Base-by-base conservation (phyloP, 2,329 filamentous ascomycete genomes). In the Venturiaceae sp. region DNA sequence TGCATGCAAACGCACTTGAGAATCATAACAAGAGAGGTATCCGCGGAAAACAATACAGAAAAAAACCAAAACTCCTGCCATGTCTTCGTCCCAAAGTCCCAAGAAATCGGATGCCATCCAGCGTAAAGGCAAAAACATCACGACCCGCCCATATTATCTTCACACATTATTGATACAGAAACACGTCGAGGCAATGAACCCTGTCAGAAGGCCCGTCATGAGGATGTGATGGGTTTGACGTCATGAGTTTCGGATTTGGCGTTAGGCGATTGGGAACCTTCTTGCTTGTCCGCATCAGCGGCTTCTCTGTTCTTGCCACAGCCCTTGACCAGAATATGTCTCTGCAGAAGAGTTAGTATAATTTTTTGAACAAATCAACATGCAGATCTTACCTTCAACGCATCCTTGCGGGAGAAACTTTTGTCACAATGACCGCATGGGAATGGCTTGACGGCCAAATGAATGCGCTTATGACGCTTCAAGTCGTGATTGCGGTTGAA, bases 401-500 rank as follows among this genome's bases (percentile, higher is more conserved):
- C 94, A 72, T 97, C 94, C 71, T 97, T 97, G 60, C 94, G 82
- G 3, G 92, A 96, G 68, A 99, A 99, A 69, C 89, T 94, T 81
- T 97, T 97, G 62, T 95, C 91, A 70, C 94, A 99, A 67, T 87
- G 87, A 6, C 78, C 83, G 71, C 94, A 99, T 0, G 92, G 92
- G 71, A 92, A 97, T 0, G 94, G 94, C 78, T 99, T 99, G 41
- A 97, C 90, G 0, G 91, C 89, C 60, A 97, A 74, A 72, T 99
- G 94, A 60, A 97, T 97, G 54, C 91, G 80, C 78, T 96, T 96
- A 72, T 99, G 94, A 55, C 94, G 83, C 75, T 99, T 99, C 65
- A 97, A 73, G 68, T 97, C 94, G 68, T 97, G 94, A 64, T 97
- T 97, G 4, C 94, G 81, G 71, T 95, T 97, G 76, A 99, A 99